A percentile compares a stretch with the other conserved stretches of the same genome.
phyloP scores from a whole-genome alignment of 2,329 filamentous ascomycete genomes.

The Helicocarpus griseus region DNA sequence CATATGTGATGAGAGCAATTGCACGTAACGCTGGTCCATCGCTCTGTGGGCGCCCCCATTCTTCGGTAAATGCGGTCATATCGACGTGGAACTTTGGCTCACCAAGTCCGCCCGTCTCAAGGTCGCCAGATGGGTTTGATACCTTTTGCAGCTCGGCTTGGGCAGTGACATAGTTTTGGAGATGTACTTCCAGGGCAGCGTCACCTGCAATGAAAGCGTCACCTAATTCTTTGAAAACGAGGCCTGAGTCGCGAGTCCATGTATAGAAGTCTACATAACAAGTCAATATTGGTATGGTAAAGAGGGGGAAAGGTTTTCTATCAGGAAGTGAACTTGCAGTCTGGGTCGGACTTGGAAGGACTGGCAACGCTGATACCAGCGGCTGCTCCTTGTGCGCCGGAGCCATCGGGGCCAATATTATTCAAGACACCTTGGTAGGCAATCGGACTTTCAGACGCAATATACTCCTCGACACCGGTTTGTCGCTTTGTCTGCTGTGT shows the following conservation, averaged over 20 bases:
- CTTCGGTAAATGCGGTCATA: conserved; percentile 48
- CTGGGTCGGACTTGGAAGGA: conserved; percentile 43
- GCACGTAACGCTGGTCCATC: conserved; percentile 71
- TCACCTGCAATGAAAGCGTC: conserved; percentile 58
- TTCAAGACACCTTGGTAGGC: conserved; percentile 44
- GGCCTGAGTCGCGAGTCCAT: conserved; percentile 66
- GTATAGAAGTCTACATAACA: conserved; percentile 58
- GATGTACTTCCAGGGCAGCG: conserved; percentile 45
- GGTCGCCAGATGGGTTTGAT: conserved; percentile 57
- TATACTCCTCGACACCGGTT: conserved; percentile 8
- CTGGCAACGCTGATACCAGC: conserved; percentile 47
- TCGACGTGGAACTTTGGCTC: conserved; percentile 67
- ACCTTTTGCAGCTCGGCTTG: conserved; percentile 59
- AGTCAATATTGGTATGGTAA: background rate
- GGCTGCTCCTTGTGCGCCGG: conserved; percentile 37
- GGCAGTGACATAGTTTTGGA: conserved; percentile 58
- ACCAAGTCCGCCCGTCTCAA: conserved; percentile 47
- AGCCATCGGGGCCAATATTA: conserved; percentile 46
- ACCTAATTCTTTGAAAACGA: conserved; percentile 59
- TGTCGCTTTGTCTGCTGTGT: background rate
- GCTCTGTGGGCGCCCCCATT: conserved; percentile 69
- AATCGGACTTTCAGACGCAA: conserved; percentile 37
- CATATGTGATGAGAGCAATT: conserved; percentile 61
- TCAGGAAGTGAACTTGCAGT: too few species aligned
- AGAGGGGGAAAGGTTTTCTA: too few species aligned